A percentile compares a stretch with the other conserved stretches of the same genome.
Evolutionary conservation across 2,329 filamentous ascomycete species (phyloP).

Genomic region (Cytospora mali): DNA sequence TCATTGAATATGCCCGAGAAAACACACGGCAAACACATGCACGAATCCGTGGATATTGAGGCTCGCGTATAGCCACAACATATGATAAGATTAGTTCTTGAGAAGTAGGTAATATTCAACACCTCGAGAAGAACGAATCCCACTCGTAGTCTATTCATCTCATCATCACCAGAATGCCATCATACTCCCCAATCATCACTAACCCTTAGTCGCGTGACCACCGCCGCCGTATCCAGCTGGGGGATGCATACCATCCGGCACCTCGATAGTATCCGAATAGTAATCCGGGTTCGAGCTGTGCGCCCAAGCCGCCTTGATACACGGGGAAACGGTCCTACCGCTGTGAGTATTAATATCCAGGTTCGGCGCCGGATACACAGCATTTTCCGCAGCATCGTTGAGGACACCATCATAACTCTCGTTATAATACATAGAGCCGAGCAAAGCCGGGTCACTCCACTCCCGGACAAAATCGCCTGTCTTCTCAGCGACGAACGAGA

Average conservation of each 20-base stretch:
- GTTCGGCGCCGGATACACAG: constrained; percentile 35
- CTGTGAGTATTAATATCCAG: constrained; percentile 32
- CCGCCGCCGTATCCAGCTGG: constrained; percentile 30
- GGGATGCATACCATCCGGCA: constrained; percentile 35
- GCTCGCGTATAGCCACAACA: too few relatives aligned
- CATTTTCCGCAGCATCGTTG: constrained; percentile 29
- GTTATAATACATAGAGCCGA: constrained; percentile 26
- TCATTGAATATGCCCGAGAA: too few relatives aligned
- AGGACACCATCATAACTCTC: constrained; percentile 37
- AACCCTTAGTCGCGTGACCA: neutral
- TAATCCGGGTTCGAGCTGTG: constrained; percentile 33
- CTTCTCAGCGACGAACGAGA: constrained; percentile 59
- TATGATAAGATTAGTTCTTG: too few relatives aligned
- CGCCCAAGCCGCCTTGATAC: constrained; percentile 32
- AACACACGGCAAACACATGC: too few relatives aligned
- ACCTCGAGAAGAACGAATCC: too few relatives aligned
- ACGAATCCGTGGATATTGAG: too few relatives aligned
- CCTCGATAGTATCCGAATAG: constrained; percentile 35
- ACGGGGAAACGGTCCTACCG: constrained; percentile 32
- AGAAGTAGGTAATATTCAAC: too few relatives aligned
- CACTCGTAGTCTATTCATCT: too few relatives aligned
- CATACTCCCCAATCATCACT: too few relatives aligned
- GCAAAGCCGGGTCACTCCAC: constrained; percentile 25
- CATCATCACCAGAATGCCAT: neutral
- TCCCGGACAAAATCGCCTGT: constrained; percentile 56